Evolutionary conservation across 306 rosid genomes (phyloP).

Genomic region (Quercus variabilis): DNA sequence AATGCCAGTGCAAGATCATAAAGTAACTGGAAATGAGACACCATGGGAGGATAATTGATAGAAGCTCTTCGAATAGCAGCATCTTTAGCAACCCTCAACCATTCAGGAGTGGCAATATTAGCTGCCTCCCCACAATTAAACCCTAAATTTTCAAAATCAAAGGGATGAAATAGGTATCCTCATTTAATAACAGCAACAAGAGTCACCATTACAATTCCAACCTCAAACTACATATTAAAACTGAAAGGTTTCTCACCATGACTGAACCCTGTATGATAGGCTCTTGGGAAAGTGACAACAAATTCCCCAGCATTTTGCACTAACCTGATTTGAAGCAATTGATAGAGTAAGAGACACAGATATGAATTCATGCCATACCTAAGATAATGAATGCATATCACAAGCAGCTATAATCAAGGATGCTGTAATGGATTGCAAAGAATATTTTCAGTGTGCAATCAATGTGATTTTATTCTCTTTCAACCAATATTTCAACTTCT

Average conservation of each 20-base stretch:
- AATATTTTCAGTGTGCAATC: conserved; percentile 9
- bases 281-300: conserved; percentile 99
- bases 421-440: conserved; percentile 10
- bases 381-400: neutral
- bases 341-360: conserved; percentile 27
- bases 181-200: conserved; percentile 8
- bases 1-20: conserved; percentile 94
- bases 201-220: conserved; percentile 1
- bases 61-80: conserved; percentile 99
- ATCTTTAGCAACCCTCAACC: conserved; percentile 95
- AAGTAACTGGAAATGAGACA: conserved; percentile 94
- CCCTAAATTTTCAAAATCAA: conserved; percentile 47
- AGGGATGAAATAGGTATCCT: conserved; percentile 26
- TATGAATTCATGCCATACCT: conserved; percentile 5
- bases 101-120: conserved; percentile 98
- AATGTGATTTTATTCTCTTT: neutral
- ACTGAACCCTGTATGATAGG: conserved; percentile 98
- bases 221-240: conserved; percentile 6
- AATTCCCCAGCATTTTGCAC: conserved; percentile 99
- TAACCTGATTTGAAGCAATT: conserved; percentile 58
- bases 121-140: conserved; percentile 99
- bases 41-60: conserved; percentile 96
- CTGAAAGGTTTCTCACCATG: conserved; percentile 67
- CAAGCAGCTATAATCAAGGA: neutral
- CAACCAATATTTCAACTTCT: conserved; percentile 6